Evolutionary conservation across 805 yeast genomes (phyloP).

Genomic region (Nakazawaea pomicola): DNA sequence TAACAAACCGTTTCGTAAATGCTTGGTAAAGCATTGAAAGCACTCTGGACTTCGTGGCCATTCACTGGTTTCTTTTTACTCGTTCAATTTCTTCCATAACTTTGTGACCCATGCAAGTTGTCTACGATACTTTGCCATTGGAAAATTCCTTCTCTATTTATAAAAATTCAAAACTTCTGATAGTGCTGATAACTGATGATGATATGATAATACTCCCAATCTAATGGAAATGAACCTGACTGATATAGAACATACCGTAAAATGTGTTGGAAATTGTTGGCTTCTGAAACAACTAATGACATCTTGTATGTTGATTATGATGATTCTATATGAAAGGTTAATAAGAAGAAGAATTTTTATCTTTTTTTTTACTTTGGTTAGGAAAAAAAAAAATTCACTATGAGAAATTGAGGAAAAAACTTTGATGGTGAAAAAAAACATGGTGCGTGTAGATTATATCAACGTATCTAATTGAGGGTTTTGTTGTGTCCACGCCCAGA

Average conservation of each 20-base stretch:
- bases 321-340: neutral
- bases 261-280: slow-evolving; percentile 99
- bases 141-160: neutral
- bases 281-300: slow-evolving; percentile 98
- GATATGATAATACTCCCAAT: neutral
- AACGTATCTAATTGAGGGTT: no score
- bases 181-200: neutral
- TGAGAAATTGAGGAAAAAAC: slow-evolving; percentile 3
- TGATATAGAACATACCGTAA: slow-evolving; percentile 74
- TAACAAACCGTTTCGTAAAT: no score
- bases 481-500: no score
- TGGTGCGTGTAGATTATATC: no score
- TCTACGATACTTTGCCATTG: no score
- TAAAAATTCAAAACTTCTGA: neutral
- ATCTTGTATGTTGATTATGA: slow-evolving; percentile 34
- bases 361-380: slow-evolving; percentile 9
- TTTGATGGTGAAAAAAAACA: slow-evolving; percentile 3
- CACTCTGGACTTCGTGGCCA: no score
- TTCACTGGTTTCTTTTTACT: neutral
- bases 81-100: no score
- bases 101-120: no score
- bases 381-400: neutral
- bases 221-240: neutral
- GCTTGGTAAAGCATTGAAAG: no score
- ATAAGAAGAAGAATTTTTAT: slow-evolving; percentile 7